Evolutionary conservation across 2,329 filamentous ascomycete genomes (phyloP).

Genomic region (Ophiostoma himal-ulmi): DNA sequence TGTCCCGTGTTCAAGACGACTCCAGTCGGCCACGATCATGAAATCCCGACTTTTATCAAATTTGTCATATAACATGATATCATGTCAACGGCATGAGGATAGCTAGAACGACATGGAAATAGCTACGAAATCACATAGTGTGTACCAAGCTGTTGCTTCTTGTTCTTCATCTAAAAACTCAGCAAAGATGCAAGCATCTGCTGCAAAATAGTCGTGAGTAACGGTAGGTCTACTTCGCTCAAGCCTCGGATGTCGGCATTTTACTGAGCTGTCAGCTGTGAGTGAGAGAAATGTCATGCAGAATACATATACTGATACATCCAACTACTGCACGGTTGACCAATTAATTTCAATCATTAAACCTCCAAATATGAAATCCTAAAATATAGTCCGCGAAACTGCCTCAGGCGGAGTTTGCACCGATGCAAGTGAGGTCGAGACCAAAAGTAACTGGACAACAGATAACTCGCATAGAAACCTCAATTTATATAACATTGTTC

Average conservation of each 20-base stretch:
- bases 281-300: background rate
- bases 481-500: background rate
- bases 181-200: background rate
- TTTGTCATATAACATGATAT: background rate
- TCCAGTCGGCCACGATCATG: background rate
- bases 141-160: background rate
- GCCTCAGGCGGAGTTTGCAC: background rate
- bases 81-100: background rate
- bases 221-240: background rate
- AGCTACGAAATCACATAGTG: background rate
- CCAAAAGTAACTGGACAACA: background rate
- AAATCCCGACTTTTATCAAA: background rate
- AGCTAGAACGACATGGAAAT: background rate
- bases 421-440: background rate
- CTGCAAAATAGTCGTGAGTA: background rate
- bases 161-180: background rate
- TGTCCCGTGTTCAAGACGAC: background rate
- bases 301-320: background rate
- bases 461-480: background rate
- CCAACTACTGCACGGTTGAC: background rate
- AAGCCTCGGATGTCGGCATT: background rate
- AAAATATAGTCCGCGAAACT: background rate
- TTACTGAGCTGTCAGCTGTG: background rate
- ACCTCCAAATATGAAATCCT: background rate
- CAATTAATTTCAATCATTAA: background rate